Evolutionary conservation across 1,139 yeast species (phyloP).

Genomic region (Yamadazyma taylorii): DNA sequence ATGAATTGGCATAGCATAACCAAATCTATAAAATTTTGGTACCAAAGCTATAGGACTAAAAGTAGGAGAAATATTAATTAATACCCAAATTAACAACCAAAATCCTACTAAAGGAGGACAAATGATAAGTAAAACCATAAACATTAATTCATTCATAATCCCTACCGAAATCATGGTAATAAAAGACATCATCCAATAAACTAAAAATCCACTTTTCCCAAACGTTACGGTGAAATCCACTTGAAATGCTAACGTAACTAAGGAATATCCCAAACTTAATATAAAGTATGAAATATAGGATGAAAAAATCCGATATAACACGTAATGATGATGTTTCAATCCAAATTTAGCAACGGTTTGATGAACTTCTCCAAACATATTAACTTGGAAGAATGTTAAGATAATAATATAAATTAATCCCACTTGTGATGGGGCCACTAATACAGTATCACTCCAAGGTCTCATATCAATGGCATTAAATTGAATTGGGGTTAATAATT

Average conservation of each 20-base stretch:
- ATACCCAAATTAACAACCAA: slow-evolving; percentile 45
- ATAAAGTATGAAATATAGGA: slow-evolving; percentile 34
- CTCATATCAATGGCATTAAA: slow-evolving; percentile 46
- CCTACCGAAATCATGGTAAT: slow-evolving; percentile 48
- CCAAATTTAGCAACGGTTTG: slow-evolving; percentile 37
- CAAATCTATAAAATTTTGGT: slow-evolving; percentile 36
- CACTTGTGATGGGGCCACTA: slow-evolving; percentile 67
- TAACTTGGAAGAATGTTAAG: slow-evolving; percentile 58
- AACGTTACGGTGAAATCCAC: slow-evolving; percentile 39
- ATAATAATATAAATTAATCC: slow-evolving; percentile 76
- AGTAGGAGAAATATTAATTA: slow-evolving; percentile 38
- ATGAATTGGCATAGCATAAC: slow-evolving; percentile 41
- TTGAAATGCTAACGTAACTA: slow-evolving; percentile 45
- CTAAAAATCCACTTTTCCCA: slow-evolving; percentile 44
- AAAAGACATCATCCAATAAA: slow-evolving; percentile 45
- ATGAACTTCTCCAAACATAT: slow-evolving; percentile 58
- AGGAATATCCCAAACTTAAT: slow-evolving; percentile 37
- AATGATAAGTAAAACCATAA: slow-evolving; percentile 28
- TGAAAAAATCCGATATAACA: slow-evolving; percentile 31
- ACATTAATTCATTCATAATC: slow-evolving; percentile 39
- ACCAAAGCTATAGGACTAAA: slow-evolving; percentile 37
- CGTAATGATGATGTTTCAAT: slow-evolving; percentile 29
- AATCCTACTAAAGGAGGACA: slow-evolving; percentile 44
- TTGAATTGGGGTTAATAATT: slow-evolving; percentile 33
- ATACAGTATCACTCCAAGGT: slow-evolving; percentile 50